Evolutionary conservation across 2,329 filamentous ascomycete species (phyloP).

Genomic region (Cladophialophora yegresii): DNA sequence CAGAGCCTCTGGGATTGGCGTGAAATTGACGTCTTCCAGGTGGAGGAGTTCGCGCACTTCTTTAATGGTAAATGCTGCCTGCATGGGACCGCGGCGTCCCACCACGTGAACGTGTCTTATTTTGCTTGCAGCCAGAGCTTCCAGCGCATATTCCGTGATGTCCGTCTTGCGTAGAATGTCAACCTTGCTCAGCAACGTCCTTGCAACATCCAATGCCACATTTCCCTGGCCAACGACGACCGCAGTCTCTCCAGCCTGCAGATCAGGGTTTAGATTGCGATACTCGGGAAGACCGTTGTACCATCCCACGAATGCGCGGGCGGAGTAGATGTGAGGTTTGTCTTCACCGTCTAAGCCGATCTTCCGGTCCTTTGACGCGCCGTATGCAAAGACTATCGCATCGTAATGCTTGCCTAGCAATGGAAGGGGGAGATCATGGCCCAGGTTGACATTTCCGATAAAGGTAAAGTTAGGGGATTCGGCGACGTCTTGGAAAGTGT

Average conservation of each 20-base stretch:
- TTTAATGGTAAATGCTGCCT: slow-evolving; percentile 94
- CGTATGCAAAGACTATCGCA: slow-evolving; percentile 88
- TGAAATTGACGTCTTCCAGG: slow-evolving; percentile 70
- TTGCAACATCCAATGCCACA: slow-evolving; percentile 88
- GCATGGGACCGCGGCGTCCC: slow-evolving; percentile 83
- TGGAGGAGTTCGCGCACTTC: slow-evolving; percentile 86
- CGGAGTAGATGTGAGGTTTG: slow-evolving; percentile 67
- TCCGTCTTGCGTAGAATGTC: slow-evolving; percentile 77
- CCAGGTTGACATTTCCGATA: slow-evolving; percentile 83
- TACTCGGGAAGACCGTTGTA: slow-evolving; percentile 94
- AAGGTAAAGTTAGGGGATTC: slow-evolving; percentile 81
- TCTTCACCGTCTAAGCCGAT: slow-evolving; percentile 80
- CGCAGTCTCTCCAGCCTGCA: slow-evolving; percentile 75
- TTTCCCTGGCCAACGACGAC: slow-evolving; percentile 94
- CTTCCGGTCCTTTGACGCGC: slow-evolving; percentile 78
- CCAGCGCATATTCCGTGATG: slow-evolving; percentile 81
- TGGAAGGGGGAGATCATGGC: slow-evolving; percentile 66
- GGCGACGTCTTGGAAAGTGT: slow-evolving; percentile 88
- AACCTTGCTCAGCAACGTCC: slow-evolving; percentile 77
- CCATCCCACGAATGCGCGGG: slow-evolving; percentile 93
- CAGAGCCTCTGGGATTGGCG: slow-evolving; percentile 65
- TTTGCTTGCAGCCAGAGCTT: slow-evolving; percentile 69
- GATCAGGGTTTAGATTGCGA: slow-evolving; percentile 68
- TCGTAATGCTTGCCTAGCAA: slow-evolving; percentile 81
- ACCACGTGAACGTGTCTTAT: slow-evolving; percentile 83